phyloP scores from a whole-genome alignment of 2,329 filamentous ascomycete species.

The Erysiphe pulchra region DNA sequence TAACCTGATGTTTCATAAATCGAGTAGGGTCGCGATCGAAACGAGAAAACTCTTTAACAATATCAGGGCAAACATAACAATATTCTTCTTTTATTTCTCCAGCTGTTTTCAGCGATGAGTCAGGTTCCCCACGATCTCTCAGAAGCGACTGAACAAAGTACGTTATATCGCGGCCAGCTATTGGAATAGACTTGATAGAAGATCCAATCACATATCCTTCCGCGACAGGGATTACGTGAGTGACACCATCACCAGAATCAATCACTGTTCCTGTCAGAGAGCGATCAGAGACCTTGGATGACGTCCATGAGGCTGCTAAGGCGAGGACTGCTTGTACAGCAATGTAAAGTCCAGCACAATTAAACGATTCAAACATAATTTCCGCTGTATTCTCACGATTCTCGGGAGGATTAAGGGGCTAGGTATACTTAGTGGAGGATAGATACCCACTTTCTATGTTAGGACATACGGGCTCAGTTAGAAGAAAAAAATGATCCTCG shows the following conservation, averaged over 20 bases:
- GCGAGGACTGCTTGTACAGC: slow-evolving; percentile 94
- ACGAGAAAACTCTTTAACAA: slow-evolving; percentile 90
- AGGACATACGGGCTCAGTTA: slow-evolving; percentile 72
- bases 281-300: slow-evolving; percentile 86
- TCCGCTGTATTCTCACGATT: slow-evolving; percentile 98
- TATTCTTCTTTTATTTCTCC: slow-evolving; percentile 98
- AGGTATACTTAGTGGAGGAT: neutral
- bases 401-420: slow-evolving; percentile 94
- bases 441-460: neutral
- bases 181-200: slow-evolving; percentile 96
- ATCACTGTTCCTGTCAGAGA: slow-evolving; percentile 95
- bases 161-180: slow-evolving; percentile 92
- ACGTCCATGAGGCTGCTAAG: slow-evolving; percentile 92
- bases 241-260: slow-evolving; percentile 95
- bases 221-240: slow-evolving; percentile 93
- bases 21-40: slow-evolving; percentile 83
- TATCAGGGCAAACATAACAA: slow-evolving; percentile 95
- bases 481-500: slow-evolving; percentile 93
- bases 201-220: slow-evolving; percentile 98
- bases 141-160: slow-evolving; percentile 96
- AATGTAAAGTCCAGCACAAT: slow-evolving; percentile 96
- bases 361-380: slow-evolving; percentile 99
- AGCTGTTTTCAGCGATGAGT: slow-evolving; percentile 89
- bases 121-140: slow-evolving; percentile 83
- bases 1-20: slow-evolving; percentile 74